Evolutionary conservation across 108 stramenopile species (phyloP), one percentile per base, ranked within the genome.

Genomic region (Cyclotella choctawhatcheeana): DNA sequence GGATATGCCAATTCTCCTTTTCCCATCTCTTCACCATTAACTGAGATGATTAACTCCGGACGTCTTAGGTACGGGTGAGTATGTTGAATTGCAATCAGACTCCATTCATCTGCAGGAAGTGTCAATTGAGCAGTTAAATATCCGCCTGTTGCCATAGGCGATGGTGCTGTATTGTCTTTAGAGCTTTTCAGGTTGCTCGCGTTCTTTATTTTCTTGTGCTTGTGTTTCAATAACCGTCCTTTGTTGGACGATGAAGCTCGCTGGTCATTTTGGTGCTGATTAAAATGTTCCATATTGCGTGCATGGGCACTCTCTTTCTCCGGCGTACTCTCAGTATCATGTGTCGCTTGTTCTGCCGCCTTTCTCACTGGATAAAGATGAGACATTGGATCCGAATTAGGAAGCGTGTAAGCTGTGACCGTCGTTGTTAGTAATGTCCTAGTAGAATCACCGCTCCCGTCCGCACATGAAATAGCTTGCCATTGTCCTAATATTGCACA

Each of bases 61-160:
- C 91, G 84, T 45, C 92, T 88, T 0, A 95, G 72, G 58, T 95
- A 95, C 5, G 92, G 94, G 74, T 89, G 90, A 17, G 84, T 81
- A 69, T 95, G 94, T 20, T 85, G 82, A 58, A 93, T 84, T 32
- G 82, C 85, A 32, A 95, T 65, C 58, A 95, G 67, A 50, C 74
- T 64, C 94, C 94, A 95, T 69, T 86, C 79, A 58, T 82, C 78
- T 0, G 85, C 81, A 5, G 73, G 67, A 35, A 95, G 64, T 54
- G 84, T 74, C n/a, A 95, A 54, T 12, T 82, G 80, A 30, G 86
- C 84, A 37, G 67, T 79, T 32, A 89, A 85, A 25, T 67, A 80
- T 14, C 78, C 60, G 16, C 74, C 53, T 3, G 44, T 22, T 30
- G 65, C 24, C 1, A 31, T 29, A 32, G 56, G 8, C 7, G 70